Base-by-base conservation (phyloP, 1,284 basidiomycete species). In the Fomitiporia mediterranea region DNA sequence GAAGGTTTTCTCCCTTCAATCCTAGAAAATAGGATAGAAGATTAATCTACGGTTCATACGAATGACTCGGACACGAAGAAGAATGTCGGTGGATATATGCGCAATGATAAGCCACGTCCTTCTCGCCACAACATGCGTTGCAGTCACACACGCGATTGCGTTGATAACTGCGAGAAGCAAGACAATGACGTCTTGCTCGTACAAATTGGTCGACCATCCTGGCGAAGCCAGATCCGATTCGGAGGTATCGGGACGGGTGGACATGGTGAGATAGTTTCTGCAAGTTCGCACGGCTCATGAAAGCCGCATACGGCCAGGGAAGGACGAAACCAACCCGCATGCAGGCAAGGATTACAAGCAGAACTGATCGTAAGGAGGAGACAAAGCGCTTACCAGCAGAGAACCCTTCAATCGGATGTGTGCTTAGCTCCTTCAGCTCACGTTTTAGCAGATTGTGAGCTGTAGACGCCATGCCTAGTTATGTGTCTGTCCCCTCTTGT, bases 1-100 rank as follows among this genome's bases (percentile, higher is more conserved):
- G 90, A 13, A 97, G 75, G 73, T 97, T 94, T 61, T 97, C 94
- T 68, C 96, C 92, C 39, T 94, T 92, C 53, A 98, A 83, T 34
- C 95, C 89, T 91, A 66, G 61, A 65, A 64, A 65, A 62, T 67
- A 64, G 67, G 66, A 66, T 53, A 65, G 65, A 64, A 56, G 59
- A 63, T 63, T 63, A 54, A 30, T 28, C 2, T 23, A 40, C 30
- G 30, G 4, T 43, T n/a, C 37, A 42, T 11, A 30, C 4, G 13
- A 43, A 43, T n/a, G 21, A 28, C n/a, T 39, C 8, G 19, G 47
- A 17, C 4, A 6, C 6, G 15, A 40, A 40, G 39, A 11, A n/a
- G 15, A 4, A n/a, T 15, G 17, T 19, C 17, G 25, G 32, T 49
- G 11, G 4, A 49, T 28, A 64, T 64, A 60, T 3, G 42, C 15